A percentile compares a stretch with the other conserved stretches of the same genome.
These are phyloP conservation scores for Orbilia oligospora DNA, from an alignment of 2,329 filamentous ascomycete genomes.

Conservation along the genomic window DNA sequence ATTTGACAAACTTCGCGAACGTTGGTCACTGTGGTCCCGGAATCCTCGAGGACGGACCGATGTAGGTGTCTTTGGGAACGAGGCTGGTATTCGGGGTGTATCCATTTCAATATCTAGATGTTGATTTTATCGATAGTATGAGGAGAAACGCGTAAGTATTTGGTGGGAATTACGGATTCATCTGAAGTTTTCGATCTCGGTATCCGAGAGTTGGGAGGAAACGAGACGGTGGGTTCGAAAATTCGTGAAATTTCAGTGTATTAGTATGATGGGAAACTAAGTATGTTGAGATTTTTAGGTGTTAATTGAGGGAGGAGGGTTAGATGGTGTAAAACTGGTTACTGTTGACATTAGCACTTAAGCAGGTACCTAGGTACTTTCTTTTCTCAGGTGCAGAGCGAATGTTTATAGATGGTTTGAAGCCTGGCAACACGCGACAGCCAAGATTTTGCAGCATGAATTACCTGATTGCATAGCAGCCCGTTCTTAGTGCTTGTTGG, in stretches of 20 bases:
- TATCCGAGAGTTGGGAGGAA: constrained; percentile 1
- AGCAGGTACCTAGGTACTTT: neutral
- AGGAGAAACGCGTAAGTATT: constrained; percentile 20
- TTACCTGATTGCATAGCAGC: too few species aligned
- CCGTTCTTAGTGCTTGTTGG: too few species aligned
- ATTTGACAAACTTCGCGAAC: constrained; percentile 61
- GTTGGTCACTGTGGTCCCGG: constrained; percentile 24
- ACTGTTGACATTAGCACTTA: neutral
- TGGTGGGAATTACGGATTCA: constrained; percentile 8
- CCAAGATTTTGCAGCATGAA: neutral
- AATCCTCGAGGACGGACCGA: constrained; percentile 45
- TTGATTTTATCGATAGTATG: neutral
- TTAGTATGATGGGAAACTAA: neutral
- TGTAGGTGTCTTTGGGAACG: constrained; percentile 53
- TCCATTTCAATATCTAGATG: constrained; percentile 28
- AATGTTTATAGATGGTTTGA: constrained; percentile 19
- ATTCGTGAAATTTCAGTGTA: neutral
- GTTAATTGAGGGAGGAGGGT: neutral
- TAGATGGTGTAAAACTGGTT: too few species aligned
- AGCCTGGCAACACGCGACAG: constrained; percentile 18
- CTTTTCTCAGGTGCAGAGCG: too few species aligned
- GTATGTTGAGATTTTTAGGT: neutral
- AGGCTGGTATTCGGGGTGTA: constrained; percentile 51
- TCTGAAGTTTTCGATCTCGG: constrained; percentile 21
- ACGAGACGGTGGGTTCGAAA: neutral